Conservation (phyloP, 139 green algal genomes). For the Trebouxia sp. region DNA sequence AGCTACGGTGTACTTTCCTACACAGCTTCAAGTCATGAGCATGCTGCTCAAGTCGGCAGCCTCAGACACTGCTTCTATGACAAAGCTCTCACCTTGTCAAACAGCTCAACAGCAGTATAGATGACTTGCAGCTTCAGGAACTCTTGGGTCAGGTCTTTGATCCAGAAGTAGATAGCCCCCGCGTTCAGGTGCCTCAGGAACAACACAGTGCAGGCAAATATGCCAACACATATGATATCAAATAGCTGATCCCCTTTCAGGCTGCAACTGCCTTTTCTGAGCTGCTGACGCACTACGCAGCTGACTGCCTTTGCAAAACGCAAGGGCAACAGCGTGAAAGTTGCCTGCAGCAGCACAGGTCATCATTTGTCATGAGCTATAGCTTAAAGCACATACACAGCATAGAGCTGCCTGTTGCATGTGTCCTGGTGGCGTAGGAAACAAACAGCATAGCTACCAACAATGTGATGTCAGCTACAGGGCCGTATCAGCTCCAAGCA, state of each 20-base stretch:
- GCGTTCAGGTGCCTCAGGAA: conserved; percentile 69
- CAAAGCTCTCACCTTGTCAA: conserved; percentile 70
- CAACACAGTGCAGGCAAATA: conserved; percentile 56
- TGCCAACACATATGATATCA: conserved; percentile 73
- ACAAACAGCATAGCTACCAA: too few species aligned
- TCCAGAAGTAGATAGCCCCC: conserved; percentile 87
- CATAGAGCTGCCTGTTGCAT: too few species aligned
- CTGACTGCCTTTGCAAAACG: conserved; percentile 32
- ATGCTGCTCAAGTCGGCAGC: neutral
- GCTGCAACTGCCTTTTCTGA: neutral
- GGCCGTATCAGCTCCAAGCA: too few species aligned
- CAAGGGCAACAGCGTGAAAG: conserved; percentile 80
- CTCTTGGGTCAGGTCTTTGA: conserved; percentile 67
- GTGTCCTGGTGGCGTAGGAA: too few species aligned
- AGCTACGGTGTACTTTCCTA: too few species aligned
- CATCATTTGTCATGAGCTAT: too few species aligned
- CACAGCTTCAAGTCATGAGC: neutral
- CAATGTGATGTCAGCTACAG: too few species aligned
- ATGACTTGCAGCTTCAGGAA: conserved; percentile 91
- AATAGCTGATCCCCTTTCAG: conserved; percentile 70
- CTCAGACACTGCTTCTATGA: neutral
- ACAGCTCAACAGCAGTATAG: conserved; percentile 81
- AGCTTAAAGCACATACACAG: too few species aligned
- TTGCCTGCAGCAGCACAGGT: conserved; percentile 48
- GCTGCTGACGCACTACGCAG: neutral